These are phyloP conservation scores for Piromyces finnis DNA, from an alignment of 192 early-diverging fungal genomes.

Conservation along the genomic window DNA sequence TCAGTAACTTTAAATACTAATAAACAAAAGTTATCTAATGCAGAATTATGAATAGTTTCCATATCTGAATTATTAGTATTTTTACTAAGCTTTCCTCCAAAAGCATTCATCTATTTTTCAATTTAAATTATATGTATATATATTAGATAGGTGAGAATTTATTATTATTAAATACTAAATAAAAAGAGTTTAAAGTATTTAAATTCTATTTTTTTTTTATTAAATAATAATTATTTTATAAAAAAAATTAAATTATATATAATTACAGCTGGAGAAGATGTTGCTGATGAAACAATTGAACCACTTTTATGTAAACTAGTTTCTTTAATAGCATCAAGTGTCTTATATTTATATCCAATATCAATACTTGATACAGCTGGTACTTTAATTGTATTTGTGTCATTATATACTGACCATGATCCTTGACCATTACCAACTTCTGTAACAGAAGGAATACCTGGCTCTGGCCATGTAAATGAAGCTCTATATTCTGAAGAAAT, in stretches of 20 bases:
- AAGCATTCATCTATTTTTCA: not conserved
- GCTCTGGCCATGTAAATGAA: slow-evolving; percentile 48
- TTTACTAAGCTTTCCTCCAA: not conserved
- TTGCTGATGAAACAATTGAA: not conserved
- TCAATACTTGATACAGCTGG: slow-evolving; percentile 12
- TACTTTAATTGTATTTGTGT: not conserved
- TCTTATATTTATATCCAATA: slow-evolving; percentile 34
- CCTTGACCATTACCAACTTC: not conserved
- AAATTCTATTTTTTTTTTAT: too few species aligned
- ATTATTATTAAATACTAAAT: too few species aligned
- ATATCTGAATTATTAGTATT: slow-evolving; percentile 18
- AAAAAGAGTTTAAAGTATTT: too few species aligned
- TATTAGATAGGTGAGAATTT: too few species aligned
- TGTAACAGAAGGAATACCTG: slow-evolving; percentile 13
- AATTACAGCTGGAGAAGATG: not conserved
- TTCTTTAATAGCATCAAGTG: slow-evolving; percentile 26
- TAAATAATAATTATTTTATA: too few species aligned
- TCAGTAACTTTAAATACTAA: slow-evolving; percentile 42
- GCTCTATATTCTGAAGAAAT: slow-evolving; percentile 35
- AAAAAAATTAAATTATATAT: too few species aligned
- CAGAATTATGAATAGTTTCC: slow-evolving; percentile 42
- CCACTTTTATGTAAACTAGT: not conserved
- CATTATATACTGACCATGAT: not conserved
- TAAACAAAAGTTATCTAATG: slow-evolving; percentile 57
- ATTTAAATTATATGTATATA: too few species aligned